phyloP scores from a whole-genome alignment of 2,329 filamentous ascomycete species.

The Diaporthe aspalathi region DNA sequence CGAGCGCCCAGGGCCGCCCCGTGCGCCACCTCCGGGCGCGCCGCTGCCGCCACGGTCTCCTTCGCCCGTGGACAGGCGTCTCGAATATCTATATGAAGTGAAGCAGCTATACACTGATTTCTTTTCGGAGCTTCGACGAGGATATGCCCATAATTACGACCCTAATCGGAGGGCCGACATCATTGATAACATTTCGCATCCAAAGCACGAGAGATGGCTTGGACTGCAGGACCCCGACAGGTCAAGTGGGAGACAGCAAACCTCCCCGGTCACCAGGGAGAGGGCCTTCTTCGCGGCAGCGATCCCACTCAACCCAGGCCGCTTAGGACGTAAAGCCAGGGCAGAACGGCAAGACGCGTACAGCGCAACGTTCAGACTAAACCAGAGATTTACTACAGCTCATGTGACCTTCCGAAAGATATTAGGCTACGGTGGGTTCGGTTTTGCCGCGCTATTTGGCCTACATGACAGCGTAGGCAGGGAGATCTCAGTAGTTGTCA shows the following conservation, averaged over 20 bases:
- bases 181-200: background rate
- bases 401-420: conserved; percentile 14
- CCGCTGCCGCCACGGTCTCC: too few relatives aligned
- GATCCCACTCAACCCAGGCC: background rate
- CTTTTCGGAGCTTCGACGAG: background rate
- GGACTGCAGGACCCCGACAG: background rate
- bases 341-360: background rate
- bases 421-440: conserved; percentile 9
- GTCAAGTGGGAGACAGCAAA: background rate
- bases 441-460: conserved; percentile 14
- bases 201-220: conserved; percentile 2
- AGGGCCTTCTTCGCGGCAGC: background rate
- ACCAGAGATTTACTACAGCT: background rate
- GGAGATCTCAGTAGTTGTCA: background rate
- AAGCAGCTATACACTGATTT: conserved; percentile 2
- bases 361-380: background rate
- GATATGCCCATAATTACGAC: background rate
- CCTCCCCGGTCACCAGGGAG: background rate
- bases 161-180: background rate
- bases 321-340: background rate
- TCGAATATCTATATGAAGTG: background rate
- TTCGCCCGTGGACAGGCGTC: background rate
- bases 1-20: background rate
- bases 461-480: background rate
- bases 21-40: too few relatives aligned